These are phyloP conservation scores for Dacryopinax spathularia DNA, from an alignment of 768 basidiomycete genomes.

Conservation along the genomic window DNA sequence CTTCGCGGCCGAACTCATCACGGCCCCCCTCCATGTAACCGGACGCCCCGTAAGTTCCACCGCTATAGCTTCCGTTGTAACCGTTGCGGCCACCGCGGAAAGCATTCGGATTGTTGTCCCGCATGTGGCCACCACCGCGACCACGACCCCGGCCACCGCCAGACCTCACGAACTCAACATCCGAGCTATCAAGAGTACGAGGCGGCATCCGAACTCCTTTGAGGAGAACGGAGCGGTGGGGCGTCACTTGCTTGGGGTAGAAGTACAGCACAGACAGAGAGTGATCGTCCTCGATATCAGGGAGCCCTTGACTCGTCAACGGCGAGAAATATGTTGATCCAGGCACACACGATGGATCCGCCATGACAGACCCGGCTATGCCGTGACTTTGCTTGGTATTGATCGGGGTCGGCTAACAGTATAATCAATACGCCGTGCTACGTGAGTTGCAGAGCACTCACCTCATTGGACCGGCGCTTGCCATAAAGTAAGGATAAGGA, in stretches of 20 bases:
- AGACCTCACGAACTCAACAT: slow-evolving; percentile 52
- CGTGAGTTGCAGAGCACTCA: slow-evolving; percentile 24
- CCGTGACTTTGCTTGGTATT: slow-evolving; percentile 58
- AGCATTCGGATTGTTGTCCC: not conserved
- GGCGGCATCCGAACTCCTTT: slow-evolving; percentile 50
- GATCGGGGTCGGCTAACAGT: slow-evolving; percentile 55
- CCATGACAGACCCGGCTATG: slow-evolving; percentile 62
- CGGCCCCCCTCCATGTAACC: not conserved
- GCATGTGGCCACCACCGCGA: slow-evolving; percentile 14
- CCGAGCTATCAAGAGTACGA: slow-evolving; percentile 48
- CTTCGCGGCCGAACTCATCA: not conserved
- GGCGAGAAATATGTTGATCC: slow-evolving; percentile 80
- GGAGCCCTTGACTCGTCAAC: slow-evolving; percentile 41
- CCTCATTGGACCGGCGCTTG: slow-evolving; percentile 69
- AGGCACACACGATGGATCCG: slow-evolving; percentile 80
- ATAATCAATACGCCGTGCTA: not conserved
- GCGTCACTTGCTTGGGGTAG: slow-evolving; percentile 74
- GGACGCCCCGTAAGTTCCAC: slow-evolving; percentile 5
- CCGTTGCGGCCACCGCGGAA: slow-evolving; percentile 1
- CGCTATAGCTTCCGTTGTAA: slow-evolving; percentile 3
- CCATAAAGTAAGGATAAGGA: slow-evolving; percentile 81
- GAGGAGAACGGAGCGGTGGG: slow-evolving; percentile 73
- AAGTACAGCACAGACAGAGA: slow-evolving; percentile 77
- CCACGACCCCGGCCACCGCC: slow-evolving; percentile 25
- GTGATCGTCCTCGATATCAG: slow-evolving; percentile 74